Conservation (phyloP, 257 asterid species). For the Solanum pimpinellifolium region DNA sequence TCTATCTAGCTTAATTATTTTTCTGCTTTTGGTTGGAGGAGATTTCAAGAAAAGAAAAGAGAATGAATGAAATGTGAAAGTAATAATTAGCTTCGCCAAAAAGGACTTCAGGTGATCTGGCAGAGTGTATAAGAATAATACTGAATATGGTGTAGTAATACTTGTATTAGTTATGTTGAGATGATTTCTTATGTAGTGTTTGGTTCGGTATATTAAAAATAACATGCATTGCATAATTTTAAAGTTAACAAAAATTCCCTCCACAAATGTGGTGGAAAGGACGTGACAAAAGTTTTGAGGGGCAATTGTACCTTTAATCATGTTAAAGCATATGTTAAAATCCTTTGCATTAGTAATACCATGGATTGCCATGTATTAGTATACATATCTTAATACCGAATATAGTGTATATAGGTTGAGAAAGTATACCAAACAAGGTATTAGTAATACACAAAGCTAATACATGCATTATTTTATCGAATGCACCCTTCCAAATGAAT, state of each 20-base stretch:
- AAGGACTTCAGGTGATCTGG: neutral
- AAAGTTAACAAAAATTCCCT: neutral
- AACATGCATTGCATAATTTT: neutral
- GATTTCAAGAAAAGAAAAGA: neutral
- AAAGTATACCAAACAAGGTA: neutral
- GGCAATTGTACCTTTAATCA: neutral
- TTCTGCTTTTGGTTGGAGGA: neutral
- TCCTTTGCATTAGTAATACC: neutral
- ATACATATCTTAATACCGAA: neutral
- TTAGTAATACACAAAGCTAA: neutral
- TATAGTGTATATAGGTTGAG: neutral
- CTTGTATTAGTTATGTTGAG: neutral
- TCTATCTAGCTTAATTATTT: neutral
- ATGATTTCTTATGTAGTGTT: neutral
- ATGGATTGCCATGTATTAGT: neutral
- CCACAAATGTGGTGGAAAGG: neutral
- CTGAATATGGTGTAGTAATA: neutral
- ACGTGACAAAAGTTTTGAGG: neutral
- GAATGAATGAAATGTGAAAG: neutral
- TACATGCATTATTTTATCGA: neutral
- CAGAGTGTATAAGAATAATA: neutral
- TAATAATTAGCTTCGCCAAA: neutral
- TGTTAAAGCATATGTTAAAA: neutral
- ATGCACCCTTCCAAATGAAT: neutral
- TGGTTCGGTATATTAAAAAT: neutral